Conservation (phyloP, 805 yeast genomes). For the Dipodascopsis uninucleata region DNA sequence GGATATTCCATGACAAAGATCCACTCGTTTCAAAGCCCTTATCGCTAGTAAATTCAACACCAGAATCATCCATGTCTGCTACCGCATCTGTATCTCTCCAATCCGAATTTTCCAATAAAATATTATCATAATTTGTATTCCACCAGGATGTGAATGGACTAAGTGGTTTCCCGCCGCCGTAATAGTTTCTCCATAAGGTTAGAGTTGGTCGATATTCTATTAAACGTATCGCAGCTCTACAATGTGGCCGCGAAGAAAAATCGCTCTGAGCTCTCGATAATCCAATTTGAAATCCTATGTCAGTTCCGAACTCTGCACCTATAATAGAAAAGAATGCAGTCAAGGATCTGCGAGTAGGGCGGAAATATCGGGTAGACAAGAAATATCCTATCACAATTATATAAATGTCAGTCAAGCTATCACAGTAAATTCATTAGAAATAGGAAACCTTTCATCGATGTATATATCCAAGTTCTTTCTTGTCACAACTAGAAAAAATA, state of each 20-base stretch:
- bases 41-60: no score
- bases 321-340: conserved; percentile 10
- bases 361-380: conserved; percentile 6
- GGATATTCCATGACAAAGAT: conserved; percentile 17
- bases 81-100: background rate
- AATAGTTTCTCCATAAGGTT: conserved; percentile 20
- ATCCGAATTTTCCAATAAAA: background rate
- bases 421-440: no score
- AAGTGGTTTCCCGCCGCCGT: conserved; percentile 15
- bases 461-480: no score
- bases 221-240: conserved; percentile 13
- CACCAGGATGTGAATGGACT: conserved; percentile 11
- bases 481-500: no score
- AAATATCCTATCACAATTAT: conserved; percentile 1
- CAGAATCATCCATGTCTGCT: conserved; percentile 1
- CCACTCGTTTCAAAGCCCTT: conserved; percentile 8
- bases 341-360: conserved; percentile 10
- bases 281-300: conserved; percentile 3
- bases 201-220: conserved; percentile 15
- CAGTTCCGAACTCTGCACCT: conserved; percentile 15
- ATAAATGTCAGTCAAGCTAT: no score
- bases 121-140: conserved; percentile 5
- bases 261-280: conserved; percentile 4
- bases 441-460: no score
- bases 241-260: conserved; percentile 10